Percentiles rank a stretch among this genome's conserved stretches.
Evolutionary conservation across 139 green algal species (phyloP).

Genomic region (Deuterostichococcus epilithicus): DNA sequence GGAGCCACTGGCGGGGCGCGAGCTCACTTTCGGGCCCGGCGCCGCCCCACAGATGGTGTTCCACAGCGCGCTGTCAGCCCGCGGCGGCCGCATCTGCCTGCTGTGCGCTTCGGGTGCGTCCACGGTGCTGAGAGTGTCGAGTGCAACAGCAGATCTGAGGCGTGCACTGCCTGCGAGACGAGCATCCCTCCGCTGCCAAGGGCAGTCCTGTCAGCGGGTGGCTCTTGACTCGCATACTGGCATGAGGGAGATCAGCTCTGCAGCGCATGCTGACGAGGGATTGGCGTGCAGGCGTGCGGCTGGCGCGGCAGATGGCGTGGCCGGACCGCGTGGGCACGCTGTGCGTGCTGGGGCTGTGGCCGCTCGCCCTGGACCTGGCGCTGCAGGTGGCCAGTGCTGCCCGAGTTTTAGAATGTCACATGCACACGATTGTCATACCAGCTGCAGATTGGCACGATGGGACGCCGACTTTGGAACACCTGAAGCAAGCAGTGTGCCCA

Average conservation of each 20-base stretch:
- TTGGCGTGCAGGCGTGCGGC: slow-evolving; percentile 25
- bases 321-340: slow-evolving; percentile 47
- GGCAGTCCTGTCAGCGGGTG: too few relatives aligned
- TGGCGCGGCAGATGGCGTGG: slow-evolving; percentile 47
- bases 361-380: slow-evolving; percentile 21
- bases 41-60: neutral
- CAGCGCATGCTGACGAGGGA: too few relatives aligned
- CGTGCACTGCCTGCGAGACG: too few relatives aligned
- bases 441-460: too few relatives aligned
- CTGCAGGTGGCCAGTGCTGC: neutral
- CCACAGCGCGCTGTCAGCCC: neutral
- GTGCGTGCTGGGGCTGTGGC: slow-evolving; percentile 14
- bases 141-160: too few relatives aligned
- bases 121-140: too few relatives aligned
- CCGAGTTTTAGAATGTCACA: too few relatives aligned
- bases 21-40: neutral
- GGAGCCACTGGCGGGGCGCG: neutral
- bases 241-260: too few relatives aligned
- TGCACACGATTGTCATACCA: too few relatives aligned
- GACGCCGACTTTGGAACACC: too few relatives aligned
- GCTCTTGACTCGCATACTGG: too few relatives aligned
- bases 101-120: neutral
- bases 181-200: neutral
- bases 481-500: too few relatives aligned
- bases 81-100: neutral